A percentile compares a stretch with the other conserved stretches of the same genome.
Conservation (phyloP, 495 filamentous ascomycete genomes). For the Daldinia childiae region DNA sequence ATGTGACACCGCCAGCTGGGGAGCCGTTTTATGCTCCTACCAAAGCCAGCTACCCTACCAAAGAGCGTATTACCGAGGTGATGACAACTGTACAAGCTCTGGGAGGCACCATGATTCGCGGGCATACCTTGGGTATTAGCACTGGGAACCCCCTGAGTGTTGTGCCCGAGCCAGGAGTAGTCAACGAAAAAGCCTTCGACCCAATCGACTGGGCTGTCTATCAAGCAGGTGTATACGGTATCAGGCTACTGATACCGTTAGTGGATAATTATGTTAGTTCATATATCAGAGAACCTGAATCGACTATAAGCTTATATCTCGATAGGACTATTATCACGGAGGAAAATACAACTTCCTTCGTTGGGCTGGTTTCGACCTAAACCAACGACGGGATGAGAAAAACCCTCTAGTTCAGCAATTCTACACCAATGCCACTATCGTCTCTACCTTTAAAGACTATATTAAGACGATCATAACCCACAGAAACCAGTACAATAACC, state of each 20-base stretch:
- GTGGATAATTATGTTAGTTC: slow-evolving; percentile 56
- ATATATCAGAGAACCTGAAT: not conserved
- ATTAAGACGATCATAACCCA: slow-evolving; percentile 61
- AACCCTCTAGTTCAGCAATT: slow-evolving; percentile 60
- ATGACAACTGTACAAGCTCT: slow-evolving; percentile 62
- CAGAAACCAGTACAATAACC: slow-evolving; percentile 62
- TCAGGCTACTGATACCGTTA: slow-evolving; percentile 60
- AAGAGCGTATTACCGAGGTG: slow-evolving; percentile 62
- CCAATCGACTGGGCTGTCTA: slow-evolving; percentile 65
- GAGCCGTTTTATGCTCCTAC: slow-evolving; percentile 60
- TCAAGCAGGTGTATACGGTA: slow-evolving; percentile 60
- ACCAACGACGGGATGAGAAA: slow-evolving; percentile 43
- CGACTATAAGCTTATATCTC: slow-evolving; percentile 25
- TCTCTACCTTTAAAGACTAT: slow-evolving; percentile 62
- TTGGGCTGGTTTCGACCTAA: slow-evolving; percentile 61
- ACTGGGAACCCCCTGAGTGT: slow-evolving; percentile 63
- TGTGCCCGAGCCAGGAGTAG: slow-evolving; percentile 54
- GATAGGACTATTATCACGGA: slow-evolving; percentile 65
- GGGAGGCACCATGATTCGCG: slow-evolving; percentile 61
- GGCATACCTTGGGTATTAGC: slow-evolving; percentile 64
- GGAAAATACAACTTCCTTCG: slow-evolving; percentile 67
- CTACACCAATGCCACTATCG: slow-evolving; percentile 61
- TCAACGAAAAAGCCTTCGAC: slow-evolving; percentile 61
- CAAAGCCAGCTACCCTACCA: slow-evolving; percentile 63
- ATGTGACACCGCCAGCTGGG: slow-evolving; percentile 60